Percentiles rank a stretch among this genome's conserved stretches.
phyloP scores from a whole-genome alignment of 345 rosid species.

The Bruguiera sexangula region DNA sequence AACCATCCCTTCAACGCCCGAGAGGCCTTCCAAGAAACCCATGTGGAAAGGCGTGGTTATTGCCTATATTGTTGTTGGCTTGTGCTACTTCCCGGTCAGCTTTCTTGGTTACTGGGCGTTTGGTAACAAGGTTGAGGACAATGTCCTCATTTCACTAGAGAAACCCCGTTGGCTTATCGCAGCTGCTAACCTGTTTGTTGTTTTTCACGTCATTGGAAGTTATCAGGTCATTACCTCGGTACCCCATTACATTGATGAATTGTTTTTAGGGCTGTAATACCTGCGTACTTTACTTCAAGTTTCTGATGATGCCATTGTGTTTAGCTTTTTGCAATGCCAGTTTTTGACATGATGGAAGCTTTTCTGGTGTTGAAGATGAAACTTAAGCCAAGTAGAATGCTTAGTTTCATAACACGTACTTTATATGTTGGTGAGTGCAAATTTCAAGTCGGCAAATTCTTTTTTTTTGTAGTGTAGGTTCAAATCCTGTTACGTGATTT shows the following conservation, averaged over 20 bases:
- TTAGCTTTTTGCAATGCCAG: conserved; percentile 64
- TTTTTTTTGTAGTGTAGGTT: too few relatives aligned
- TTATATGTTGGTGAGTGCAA: conserved; percentile 52
- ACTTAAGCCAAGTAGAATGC: conserved; percentile 42
- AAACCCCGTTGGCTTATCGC: conserved; percentile 63
- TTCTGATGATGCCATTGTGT: too few relatives aligned
- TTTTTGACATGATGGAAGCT: conserved; percentile 60
- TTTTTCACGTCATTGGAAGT: conserved; percentile 70
- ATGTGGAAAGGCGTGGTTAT: conserved; percentile 64
- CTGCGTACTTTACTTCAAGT: too few relatives aligned
- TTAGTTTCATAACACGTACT: conserved; percentile 49
- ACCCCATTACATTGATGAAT: not conserved
- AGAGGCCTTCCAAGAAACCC: conserved; percentile 60
- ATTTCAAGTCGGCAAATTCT: not conserved
- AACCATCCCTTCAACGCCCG: conserved; percentile 60
- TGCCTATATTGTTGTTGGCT: conserved; percentile 52
- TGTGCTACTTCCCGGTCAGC: conserved; percentile 71
- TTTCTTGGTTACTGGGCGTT: conserved; percentile 48
- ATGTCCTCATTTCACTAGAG: conserved; percentile 51
- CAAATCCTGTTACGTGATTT: too few relatives aligned
- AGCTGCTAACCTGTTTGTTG: conserved; percentile 51
- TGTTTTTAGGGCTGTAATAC: too few relatives aligned
- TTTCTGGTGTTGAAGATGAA: conserved; percentile 44
- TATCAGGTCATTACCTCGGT: conserved; percentile 44
- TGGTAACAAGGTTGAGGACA: conserved; percentile 59